phyloP scores from a whole-genome alignment of 768 basidiomycete genomes.

The Mycena latifolia region DNA sequence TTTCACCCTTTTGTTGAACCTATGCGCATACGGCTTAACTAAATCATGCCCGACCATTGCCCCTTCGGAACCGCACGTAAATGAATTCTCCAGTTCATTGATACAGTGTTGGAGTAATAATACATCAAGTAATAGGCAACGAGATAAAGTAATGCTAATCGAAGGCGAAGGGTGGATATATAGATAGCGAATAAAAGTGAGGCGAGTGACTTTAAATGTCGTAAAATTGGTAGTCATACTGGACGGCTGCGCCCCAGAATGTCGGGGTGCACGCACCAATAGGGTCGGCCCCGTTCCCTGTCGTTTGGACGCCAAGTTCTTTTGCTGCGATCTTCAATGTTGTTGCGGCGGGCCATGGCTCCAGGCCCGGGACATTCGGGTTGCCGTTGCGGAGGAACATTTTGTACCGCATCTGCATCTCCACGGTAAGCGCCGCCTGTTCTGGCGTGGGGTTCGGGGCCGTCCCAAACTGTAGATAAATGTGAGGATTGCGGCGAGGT shows the following conservation, averaged over 20 bases:
- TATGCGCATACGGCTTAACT: too few species aligned
- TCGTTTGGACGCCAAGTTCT: constrained; percentile 63
- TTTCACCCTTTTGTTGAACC: too few species aligned
- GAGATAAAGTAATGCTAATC: neutral
- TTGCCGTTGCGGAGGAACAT: constrained; percentile 71
- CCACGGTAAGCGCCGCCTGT: constrained; percentile 68
- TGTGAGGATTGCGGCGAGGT: neutral
- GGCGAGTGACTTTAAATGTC: constrained; percentile 42
- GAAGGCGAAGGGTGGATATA: neutral
- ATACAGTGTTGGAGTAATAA: neutral
- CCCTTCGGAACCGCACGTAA: too few species aligned
- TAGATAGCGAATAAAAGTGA: neutral
- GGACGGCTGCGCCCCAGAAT: constrained; percentile 76
- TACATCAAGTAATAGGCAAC: neutral
- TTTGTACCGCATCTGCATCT: constrained; percentile 78
- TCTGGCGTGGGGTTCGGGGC: constrained; percentile 64
- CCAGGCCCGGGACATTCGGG: constrained; percentile 68
- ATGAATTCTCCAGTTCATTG: neutral
- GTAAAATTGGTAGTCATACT: constrained; percentile 81
- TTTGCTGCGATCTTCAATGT: constrained; percentile 66
- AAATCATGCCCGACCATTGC: too few species aligned
- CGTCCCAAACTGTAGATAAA: constrained; percentile 60
- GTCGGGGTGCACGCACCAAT: constrained; percentile 70
- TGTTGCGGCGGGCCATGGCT: constrained; percentile 68
- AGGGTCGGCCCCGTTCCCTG: constrained; percentile 50